Percentiles rank a stretch among this genome's conserved stretches.
Evolutionary conservation across 2,329 filamentous ascomycete species (phyloP).

Genomic region (Diaporthe caulivora): DNA sequence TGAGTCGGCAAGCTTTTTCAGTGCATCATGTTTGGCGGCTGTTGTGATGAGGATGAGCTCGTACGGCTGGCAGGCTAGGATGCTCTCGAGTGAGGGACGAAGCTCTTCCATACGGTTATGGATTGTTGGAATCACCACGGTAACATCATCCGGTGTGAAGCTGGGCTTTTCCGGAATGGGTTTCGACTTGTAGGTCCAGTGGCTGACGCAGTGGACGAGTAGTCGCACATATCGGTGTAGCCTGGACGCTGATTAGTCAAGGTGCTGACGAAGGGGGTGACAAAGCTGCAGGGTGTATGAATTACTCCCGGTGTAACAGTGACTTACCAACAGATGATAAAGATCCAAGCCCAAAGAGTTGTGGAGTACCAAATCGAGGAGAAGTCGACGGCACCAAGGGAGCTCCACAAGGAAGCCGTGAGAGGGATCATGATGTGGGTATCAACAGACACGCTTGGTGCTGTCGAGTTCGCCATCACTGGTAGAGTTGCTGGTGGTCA

Average conservation of each 20-base stretch:
- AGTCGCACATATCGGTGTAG: conserved; percentile 89
- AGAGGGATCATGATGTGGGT: conserved; percentile 33
- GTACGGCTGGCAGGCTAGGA: conserved; percentile 75
- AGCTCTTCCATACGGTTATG: conserved; percentile 89
- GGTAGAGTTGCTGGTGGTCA: background rate
- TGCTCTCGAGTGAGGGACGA: conserved; percentile 82
- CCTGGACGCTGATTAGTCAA: conserved; percentile 60
- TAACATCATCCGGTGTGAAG: conserved; percentile 86
- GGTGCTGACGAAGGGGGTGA: background rate
- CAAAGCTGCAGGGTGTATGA: background rate
- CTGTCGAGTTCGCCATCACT: conserved; percentile 36
- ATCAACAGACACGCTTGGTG: conserved; percentile 26
- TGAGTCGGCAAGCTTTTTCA: conserved; percentile 75
- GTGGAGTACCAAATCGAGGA: conserved; percentile 37
- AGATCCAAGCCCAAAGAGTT: conserved; percentile 34
- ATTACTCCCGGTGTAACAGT: conserved; percentile 16
- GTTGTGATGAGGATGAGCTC: conserved; percentile 91
- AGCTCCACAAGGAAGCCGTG: conserved; percentile 34
- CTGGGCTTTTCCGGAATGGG: conserved; percentile 85
- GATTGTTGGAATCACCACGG: conserved; percentile 93
- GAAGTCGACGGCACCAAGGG: conserved; percentile 20
- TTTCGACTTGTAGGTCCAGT: conserved; percentile 89
- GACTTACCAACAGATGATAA: conserved; percentile 58
- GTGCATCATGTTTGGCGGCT: conserved; percentile 78
- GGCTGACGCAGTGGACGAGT: conserved; percentile 85